Evolutionary conservation across 768 basidiomycete genomes (phyloP).

Genomic region (Pisolithus marmoratus): DNA sequence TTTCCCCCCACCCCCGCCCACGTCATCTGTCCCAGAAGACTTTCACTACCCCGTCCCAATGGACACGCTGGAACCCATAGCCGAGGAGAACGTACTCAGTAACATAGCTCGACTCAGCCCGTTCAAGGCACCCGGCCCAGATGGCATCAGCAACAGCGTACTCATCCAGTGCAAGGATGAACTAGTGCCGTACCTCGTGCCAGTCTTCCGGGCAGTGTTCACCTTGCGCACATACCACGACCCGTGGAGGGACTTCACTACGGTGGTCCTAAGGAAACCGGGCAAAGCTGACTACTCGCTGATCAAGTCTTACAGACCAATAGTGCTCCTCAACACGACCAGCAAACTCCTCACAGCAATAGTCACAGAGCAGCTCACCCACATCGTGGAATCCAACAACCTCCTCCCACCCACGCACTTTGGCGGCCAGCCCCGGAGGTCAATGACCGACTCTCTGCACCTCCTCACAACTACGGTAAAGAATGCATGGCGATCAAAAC

Average conservation of each 20-base stretch:
- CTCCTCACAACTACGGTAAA: conserved; percentile 30
- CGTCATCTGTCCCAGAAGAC: neutral
- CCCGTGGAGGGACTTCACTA: too few species aligned
- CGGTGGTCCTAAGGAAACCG: conserved; percentile 23
- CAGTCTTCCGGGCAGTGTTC: too few species aligned
- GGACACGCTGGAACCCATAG: neutral
- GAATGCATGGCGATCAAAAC: conserved; percentile 28
- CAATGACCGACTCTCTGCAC: conserved; percentile 33
- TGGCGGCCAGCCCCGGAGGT: conserved; percentile 33
- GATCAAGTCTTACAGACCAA: conserved; percentile 32
- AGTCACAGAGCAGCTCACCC: too few species aligned
- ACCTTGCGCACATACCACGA: too few species aligned
- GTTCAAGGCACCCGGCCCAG: conserved; percentile 20
- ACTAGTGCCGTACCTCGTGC: too few species aligned
- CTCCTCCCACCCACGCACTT: conserved; percentile 35
- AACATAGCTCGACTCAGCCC: conserved; percentile 8
- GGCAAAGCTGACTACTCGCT: conserved; percentile 29
- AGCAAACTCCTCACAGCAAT: too few species aligned
- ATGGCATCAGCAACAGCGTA: conserved; percentile 24
- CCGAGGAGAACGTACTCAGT: conserved; percentile 8
- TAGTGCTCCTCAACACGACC: conserved; percentile 29
- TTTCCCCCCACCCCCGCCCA: conserved; percentile 18
- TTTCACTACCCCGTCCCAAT: conserved; percentile 2
- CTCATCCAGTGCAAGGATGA: conserved; percentile 4
- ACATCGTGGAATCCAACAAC: too few species aligned